A percentile compares a stretch with the other conserved stretches of the same genome.
Evolutionary conservation across 495 filamentous ascomycete genomes (phyloP).

Genomic region (Neurospora sp.): DNA sequence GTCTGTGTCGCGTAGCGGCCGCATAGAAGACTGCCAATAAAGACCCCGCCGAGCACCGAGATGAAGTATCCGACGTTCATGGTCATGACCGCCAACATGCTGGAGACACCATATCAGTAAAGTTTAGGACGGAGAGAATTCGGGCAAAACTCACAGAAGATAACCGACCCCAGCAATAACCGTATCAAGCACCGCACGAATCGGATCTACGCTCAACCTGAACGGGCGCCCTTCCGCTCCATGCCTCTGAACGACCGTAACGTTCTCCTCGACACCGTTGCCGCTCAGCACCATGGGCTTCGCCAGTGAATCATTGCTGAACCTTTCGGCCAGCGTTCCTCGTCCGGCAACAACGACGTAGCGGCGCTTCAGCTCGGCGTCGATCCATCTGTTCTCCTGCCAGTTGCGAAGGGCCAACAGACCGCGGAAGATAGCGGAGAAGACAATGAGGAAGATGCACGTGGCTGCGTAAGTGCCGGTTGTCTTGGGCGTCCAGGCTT

Average conservation of each 20-base stretch:
- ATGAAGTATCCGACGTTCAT: slow-evolving; percentile 95
- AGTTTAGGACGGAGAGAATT: slow-evolving; percentile 1
- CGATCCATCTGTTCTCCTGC: slow-evolving; percentile 45
- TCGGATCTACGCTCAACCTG: slow-evolving; percentile 67
- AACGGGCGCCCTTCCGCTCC: slow-evolving; percentile 49
- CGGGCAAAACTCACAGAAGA: slow-evolving; percentile 59
- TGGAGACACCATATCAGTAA: slow-evolving; percentile 24
- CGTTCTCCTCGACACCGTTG: slow-evolving; percentile 65
- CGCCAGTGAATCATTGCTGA: slow-evolving; percentile 39
- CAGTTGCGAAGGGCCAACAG: slow-evolving; percentile 55
- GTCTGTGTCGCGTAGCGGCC: slow-evolving; percentile 48
- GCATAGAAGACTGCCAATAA: slow-evolving; percentile 71
- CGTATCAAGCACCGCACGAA: slow-evolving; percentile 58
- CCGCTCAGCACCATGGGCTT: slow-evolving; percentile 51
- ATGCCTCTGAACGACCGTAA: slow-evolving; percentile 52
- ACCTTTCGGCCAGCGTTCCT: slow-evolving; percentile 42
- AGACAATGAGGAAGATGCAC: slow-evolving; percentile 74
- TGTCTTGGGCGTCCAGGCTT: slow-evolving; percentile 58
- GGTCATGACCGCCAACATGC: slow-evolving; percentile 98
- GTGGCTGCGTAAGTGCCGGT: slow-evolving; percentile 68
- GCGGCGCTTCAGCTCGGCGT: slow-evolving; percentile 55
- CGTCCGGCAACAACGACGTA: slow-evolving; percentile 67
- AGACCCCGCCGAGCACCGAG: slow-evolving; percentile 71
- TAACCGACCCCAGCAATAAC: slow-evolving; percentile 70
- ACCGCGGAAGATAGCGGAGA: slow-evolving; percentile 56